Conservation (phyloP, 768 basidiomycete genomes). For the Russula brevipes region DNA sequence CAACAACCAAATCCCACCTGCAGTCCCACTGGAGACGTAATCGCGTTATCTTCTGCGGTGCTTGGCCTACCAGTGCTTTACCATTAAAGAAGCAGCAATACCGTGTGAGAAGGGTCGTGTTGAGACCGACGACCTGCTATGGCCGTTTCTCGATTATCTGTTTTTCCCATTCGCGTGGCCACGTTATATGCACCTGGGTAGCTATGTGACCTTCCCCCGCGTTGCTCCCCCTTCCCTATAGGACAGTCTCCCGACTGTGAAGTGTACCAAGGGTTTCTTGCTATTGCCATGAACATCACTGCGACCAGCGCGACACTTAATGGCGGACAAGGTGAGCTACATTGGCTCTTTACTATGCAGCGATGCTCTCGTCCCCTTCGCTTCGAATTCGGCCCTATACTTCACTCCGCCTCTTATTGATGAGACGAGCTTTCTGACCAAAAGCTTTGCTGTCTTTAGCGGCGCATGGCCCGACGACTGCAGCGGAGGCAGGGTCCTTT, state of each 20-base stretch:
- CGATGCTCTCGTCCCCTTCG: background rate
- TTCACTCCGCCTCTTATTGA: background rate
- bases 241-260: background rate
- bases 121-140: slow-evolving; percentile 9
- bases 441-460: background rate
- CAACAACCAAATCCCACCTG: background rate
- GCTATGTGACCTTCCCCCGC: slow-evolving; percentile 4
- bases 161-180: slow-evolving; percentile 7
- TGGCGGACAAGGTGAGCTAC: slow-evolving; percentile 1
- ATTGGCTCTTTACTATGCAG: background rate
- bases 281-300: background rate
- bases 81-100: slow-evolving; percentile 1
- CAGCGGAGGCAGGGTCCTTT: background rate
- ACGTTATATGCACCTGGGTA: slow-evolving; percentile 16
- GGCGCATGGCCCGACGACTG: background rate
- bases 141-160: background rate
- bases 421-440: background rate
- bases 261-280: background rate
- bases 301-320: background rate
- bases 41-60: background rate
- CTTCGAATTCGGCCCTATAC: background rate
- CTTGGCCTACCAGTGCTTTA: background rate
- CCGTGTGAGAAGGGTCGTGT: slow-evolving; percentile 17
- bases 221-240: slow-evolving; percentile 11
- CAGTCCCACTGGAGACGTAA: background rate